Evolutionary conservation across 352 stramenopile species (phyloP).

Genomic region (Phytopythium boreale): DNA sequence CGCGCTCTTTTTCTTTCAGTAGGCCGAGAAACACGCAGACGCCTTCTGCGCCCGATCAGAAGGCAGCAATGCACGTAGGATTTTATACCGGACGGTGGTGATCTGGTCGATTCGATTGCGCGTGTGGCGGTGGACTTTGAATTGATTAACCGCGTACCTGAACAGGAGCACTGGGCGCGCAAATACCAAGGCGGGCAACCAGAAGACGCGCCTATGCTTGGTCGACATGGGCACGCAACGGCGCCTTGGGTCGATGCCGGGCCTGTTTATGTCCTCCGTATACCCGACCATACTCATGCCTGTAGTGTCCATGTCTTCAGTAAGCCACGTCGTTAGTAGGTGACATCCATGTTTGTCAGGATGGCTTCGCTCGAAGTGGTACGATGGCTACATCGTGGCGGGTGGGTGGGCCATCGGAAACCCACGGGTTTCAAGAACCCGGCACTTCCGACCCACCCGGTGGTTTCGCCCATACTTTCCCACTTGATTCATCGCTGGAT

Average conservation of each 20-base stretch:
- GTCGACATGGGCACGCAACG: too few relatives aligned
- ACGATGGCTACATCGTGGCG: neutral
- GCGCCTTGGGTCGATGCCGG: too few relatives aligned
- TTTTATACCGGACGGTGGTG: neutral
- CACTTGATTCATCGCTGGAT: slow-evolving; percentile 6
- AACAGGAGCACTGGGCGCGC: too few relatives aligned
- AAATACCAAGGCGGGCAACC: too few relatives aligned
- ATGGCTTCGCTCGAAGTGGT: neutral
- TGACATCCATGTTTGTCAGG: neutral
- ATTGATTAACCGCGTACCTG: neutral
- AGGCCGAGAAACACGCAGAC: neutral
- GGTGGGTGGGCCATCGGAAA: slow-evolving; percentile 2
- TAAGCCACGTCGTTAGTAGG: neutral
- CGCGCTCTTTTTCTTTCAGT: neutral
- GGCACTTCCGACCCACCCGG: neutral
- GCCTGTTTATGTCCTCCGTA: too few relatives aligned
- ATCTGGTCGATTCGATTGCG: neutral
- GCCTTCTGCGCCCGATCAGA: neutral
- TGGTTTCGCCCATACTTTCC: neutral
- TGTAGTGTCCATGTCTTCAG: too few relatives aligned
- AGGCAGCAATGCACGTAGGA: slow-evolving; percentile 3
- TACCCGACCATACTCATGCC: too few relatives aligned
- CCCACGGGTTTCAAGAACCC: neutral
- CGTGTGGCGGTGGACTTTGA: neutral
- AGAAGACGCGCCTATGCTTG: too few relatives aligned